A percentile compares a stretch with the other conserved stretches of the same genome.
phyloP scores from a whole-genome alignment of 1,139 yeast genomes.

The Scheffersomyces titani region DNA sequence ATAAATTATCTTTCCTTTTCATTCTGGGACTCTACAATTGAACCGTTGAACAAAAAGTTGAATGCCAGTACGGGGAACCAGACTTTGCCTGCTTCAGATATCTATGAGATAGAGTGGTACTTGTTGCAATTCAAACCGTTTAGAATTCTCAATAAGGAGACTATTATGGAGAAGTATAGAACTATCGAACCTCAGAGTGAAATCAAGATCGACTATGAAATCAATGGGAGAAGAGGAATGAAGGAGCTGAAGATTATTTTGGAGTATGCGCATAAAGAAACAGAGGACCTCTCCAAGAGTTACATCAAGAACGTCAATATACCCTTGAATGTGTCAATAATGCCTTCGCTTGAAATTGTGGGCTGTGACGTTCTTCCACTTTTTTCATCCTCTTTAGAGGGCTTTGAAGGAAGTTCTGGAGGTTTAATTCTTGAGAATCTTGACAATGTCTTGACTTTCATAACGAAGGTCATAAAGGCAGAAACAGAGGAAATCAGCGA shows the following conservation, averaged over 20 bases:
- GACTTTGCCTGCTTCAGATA: conserved; percentile 56
- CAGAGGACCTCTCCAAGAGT: conserved; percentile 20
- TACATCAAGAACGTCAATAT: conserved; percentile 60
- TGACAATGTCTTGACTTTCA: conserved; percentile 19
- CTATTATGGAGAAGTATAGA: conserved; percentile 31
- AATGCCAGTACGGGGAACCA: conserved; percentile 23
- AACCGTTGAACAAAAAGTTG: conserved; percentile 51
- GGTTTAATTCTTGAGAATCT: conserved; percentile 19
- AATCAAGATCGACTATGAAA: conserved; percentile 53
- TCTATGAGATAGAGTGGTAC: conserved; percentile 75
- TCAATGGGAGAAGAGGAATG: conserved; percentile 75
- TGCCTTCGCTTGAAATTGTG: conserved; percentile 70
- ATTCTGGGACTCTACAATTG: conserved; percentile 74
- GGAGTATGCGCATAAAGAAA: conserved; percentile 59
- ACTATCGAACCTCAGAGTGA: conserved; percentile 35
- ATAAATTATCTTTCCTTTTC: conserved; percentile 63
- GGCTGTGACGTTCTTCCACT: conserved; percentile 72
- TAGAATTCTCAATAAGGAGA: conserved; percentile 40
- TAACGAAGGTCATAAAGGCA: conserved; percentile 16
- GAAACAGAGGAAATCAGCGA: conserved; percentile 35
- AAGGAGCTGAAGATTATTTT: conserved; percentile 63
- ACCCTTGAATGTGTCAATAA: conserved; percentile 68
- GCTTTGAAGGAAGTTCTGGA: conserved; percentile 18
- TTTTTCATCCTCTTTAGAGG: conserved; percentile 25
- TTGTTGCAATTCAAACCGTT: conserved; percentile 62